A percentile compares a stretch with the other conserved stretches of the same genome.
Evolutionary conservation across 2,329 filamentous ascomycete genomes (phyloP).

Genomic region (Davidsoniella eucalypti): DNA sequence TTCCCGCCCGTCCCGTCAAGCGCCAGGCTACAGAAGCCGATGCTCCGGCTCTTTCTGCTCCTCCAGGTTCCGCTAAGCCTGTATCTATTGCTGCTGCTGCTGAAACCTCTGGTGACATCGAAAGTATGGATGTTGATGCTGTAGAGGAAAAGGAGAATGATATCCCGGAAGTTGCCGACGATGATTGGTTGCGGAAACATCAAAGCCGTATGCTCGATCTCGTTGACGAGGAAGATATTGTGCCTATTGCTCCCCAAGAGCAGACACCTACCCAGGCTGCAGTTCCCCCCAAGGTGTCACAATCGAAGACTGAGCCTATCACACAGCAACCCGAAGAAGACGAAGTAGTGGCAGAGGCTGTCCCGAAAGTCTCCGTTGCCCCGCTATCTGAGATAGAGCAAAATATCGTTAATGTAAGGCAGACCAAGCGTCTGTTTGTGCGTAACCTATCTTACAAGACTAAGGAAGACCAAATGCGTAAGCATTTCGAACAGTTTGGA

Average conservation of each 20-base stretch:
- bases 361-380: background rate
- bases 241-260: slow-evolving; percentile 9
- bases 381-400: slow-evolving; percentile 21
- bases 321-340: slow-evolving; percentile 14
- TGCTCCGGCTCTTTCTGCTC: slow-evolving; percentile 3
- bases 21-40: slow-evolving; percentile 12
- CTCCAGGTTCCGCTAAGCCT: background rate
- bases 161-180: slow-evolving; percentile 45
- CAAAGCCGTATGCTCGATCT: slow-evolving; percentile 78
- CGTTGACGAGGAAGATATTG: slow-evolving; percentile 52
- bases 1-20: slow-evolving; percentile 27
- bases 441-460: slow-evolving; percentile 74
- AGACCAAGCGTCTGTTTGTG: slow-evolving; percentile 68
- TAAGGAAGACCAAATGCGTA: slow-evolving; percentile 59
- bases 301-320: slow-evolving; percentile 10
- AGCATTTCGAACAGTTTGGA: slow-evolving; percentile 57
- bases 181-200: slow-evolving; percentile 80
- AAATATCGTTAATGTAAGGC: slow-evolving; percentile 44
- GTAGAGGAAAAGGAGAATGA: slow-evolving; percentile 8
- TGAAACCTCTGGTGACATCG: slow-evolving; percentile 50
- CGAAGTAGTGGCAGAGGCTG: slow-evolving; percentile 8
- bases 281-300: background rate
- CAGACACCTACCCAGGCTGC: background rate
- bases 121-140: slow-evolving; percentile 3
- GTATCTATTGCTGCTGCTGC: slow-evolving; percentile 13